Percentiles rank a stretch among this genome's conserved stretches.
Conservation (phyloP, 1,139 yeast species). For the Pichia sp. region DNA sequence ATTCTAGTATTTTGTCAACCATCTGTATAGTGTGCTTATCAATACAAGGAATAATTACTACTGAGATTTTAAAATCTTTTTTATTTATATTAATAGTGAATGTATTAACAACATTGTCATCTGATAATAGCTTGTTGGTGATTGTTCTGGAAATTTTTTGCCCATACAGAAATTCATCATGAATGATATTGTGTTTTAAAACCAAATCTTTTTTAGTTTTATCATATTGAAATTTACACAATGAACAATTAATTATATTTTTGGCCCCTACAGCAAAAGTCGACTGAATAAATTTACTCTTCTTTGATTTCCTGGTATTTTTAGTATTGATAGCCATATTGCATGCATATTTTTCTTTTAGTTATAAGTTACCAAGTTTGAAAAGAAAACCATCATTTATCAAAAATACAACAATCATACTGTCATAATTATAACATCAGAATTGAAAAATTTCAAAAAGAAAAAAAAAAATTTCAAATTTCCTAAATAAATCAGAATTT, state of each 20-base stretch:
- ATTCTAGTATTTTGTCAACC: background rate
- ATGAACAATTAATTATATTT: background rate
- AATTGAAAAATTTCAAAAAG: no score
- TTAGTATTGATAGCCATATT: no score
- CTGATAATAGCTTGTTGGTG: conserved; percentile 25
- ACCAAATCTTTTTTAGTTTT: conserved; percentile 13
- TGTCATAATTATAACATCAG: no score
- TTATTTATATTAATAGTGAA: background rate
- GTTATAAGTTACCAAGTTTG: no score
- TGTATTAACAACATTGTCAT: conserved; percentile 6
- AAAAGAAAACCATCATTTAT: no score
- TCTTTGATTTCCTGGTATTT: background rate
- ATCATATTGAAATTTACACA: conserved; percentile 1
- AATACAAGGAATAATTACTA: conserved; percentile 28
- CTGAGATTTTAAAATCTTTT: background rate
- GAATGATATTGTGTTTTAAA: conserved; percentile 45
- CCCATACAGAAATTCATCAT: conserved; percentile 42
- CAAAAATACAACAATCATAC: no score
- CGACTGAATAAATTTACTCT: conserved; percentile 4
- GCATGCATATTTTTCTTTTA: no score
- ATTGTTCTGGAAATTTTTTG: conserved; percentile 16
- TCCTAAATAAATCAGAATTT: no score
- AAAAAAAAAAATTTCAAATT: no score
- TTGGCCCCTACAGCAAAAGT: background rate
- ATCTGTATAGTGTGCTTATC: conserved; percentile 1